Evolutionary conservation across 805 yeast species (phyloP).

Genomic region (Schwanniomyces occidentalis): DNA sequence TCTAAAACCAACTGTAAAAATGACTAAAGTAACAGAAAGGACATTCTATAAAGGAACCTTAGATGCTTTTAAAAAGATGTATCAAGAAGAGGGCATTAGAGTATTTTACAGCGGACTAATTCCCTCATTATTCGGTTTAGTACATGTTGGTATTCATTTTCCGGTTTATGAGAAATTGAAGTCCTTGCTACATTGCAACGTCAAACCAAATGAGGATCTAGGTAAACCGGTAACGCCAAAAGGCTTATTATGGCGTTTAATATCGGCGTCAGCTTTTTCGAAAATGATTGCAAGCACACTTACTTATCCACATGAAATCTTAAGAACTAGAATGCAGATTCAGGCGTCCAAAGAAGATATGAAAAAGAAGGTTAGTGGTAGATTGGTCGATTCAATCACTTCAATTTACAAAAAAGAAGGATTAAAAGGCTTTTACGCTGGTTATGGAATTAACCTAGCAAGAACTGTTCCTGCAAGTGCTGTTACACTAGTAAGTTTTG

Average conservation of each 20-base stretch:
- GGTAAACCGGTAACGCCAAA: slow-evolving; percentile 1
- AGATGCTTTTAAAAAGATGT: slow-evolving; percentile 83
- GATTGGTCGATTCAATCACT: slow-evolving; percentile 31
- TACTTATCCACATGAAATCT: slow-evolving; percentile 94
- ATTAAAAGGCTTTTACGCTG: slow-evolving; percentile 80
- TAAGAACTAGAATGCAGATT: slow-evolving; percentile 88
- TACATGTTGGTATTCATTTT: slow-evolving; percentile 95
- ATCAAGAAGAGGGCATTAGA: slow-evolving; percentile 69
- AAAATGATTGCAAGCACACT: slow-evolving; percentile 86
- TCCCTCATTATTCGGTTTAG: slow-evolving; percentile 85
- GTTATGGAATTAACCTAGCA: slow-evolving; percentile 79
- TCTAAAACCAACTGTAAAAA: slow-evolving; percentile 4
- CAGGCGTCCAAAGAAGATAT: slow-evolving; percentile 28
- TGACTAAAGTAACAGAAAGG: slow-evolving; percentile 12
- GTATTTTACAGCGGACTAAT: slow-evolving; percentile 88
- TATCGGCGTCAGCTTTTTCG: slow-evolving; percentile 70
- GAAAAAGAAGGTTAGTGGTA: slow-evolving; percentile 11
- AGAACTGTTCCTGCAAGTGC: slow-evolving; percentile 96
- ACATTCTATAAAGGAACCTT: slow-evolving; percentile 70
- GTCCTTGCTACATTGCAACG: slow-evolving; percentile 36
- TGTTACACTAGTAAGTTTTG: slow-evolving; percentile 91
- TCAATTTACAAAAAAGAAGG: slow-evolving; percentile 68
- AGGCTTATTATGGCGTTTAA: slow-evolving; percentile 29
- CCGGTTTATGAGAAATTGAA: slow-evolving; percentile 89
- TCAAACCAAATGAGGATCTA: slow-evolving; percentile 5